These are phyloP conservation scores for Tricladium varicosporioides DNA, from an alignment of 2,329 filamentous ascomycete genomes.

Conservation along the genomic window DNA sequence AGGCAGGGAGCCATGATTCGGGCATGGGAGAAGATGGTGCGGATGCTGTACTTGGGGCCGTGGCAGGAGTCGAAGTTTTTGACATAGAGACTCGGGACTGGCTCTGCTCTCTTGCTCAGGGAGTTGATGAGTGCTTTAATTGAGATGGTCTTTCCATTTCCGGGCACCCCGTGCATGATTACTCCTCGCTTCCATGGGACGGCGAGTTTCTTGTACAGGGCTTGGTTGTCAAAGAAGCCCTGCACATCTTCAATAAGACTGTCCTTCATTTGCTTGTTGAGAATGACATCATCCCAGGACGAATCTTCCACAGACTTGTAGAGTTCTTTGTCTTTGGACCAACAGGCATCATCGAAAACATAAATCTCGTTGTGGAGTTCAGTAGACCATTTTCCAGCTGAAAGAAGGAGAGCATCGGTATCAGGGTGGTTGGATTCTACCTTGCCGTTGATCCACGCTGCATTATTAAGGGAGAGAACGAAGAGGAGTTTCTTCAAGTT, in stretches of 20 bases:
- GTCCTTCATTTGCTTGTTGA: conserved; percentile 15
- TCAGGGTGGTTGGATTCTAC: background rate
- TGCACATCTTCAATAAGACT: conserved; percentile 8
- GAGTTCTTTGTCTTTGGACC: conserved; percentile 60
- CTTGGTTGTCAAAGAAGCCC: conserved; percentile 15
- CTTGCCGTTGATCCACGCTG: background rate
- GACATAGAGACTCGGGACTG: conserved; percentile 16
- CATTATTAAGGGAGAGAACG: background rate
- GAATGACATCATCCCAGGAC: conserved; percentile 27
- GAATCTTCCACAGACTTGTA: conserved; percentile 53
- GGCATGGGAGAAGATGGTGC: conserved; percentile 13
- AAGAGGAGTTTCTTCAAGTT: background rate
- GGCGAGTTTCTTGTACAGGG: conserved; percentile 12
- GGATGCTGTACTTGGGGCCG: conserved; percentile 2
- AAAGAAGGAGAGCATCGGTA: conserved; percentile 52
- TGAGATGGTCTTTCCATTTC: conserved; percentile 18
- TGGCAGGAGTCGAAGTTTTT: conserved; percentile 7
- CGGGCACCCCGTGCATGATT: conserved; percentile 13
- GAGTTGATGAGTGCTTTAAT: conserved; percentile 16
- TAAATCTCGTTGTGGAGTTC: conserved; percentile 64
- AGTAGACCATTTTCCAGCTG: conserved; percentile 52
- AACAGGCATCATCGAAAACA: conserved; percentile 61
- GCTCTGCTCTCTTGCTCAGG: conserved; percentile 9
- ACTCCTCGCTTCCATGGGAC: conserved; percentile 18
- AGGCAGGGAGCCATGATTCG: conserved; percentile 59